phyloP scores from a whole-genome alignment of 2,329 filamentous ascomycete species.

The Scedosporium minutisporum region DNA sequence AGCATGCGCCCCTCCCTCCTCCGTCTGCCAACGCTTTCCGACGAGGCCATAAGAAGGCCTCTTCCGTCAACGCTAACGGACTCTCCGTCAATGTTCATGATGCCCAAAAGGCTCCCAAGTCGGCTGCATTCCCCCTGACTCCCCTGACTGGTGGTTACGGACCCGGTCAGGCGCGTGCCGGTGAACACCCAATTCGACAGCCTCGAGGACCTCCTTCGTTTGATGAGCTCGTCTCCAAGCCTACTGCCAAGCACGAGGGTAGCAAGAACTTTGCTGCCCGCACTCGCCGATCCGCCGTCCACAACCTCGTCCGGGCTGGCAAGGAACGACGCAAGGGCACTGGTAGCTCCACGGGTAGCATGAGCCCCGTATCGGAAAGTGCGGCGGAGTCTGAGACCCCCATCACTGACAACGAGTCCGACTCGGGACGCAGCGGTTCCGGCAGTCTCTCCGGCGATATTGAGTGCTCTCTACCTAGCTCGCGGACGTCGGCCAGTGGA shows the following conservation, averaged over 20 bases:
- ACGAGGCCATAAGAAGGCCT: conserved; percentile 87
- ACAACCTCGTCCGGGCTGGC: conserved; percentile 84
- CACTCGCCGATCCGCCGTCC: conserved; percentile 81
- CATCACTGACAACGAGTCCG: conserved; percentile 64
- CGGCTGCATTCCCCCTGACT: conserved; percentile 68
- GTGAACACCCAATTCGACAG: conserved; percentile 89
- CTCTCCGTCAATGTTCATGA: conserved; percentile 35
- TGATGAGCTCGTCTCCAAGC: conserved; percentile 82
- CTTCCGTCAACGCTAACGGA: conserved; percentile 50
- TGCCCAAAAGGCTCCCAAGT: conserved; percentile 60
- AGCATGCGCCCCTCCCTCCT: conserved; percentile 64
- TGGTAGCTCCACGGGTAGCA: conserved; percentile 62
- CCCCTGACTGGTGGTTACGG: conserved; percentile 80
- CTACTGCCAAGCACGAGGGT: conserved; percentile 85
- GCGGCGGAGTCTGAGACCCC: conserved; percentile 58
- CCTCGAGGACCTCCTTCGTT: conserved; percentile 84
- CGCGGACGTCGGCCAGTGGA: conserved; percentile 65
- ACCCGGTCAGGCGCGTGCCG: conserved; percentile 83
- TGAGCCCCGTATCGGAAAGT: conserved; percentile 82
- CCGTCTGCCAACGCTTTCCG: conserved; percentile 89
- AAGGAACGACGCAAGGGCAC: conserved; percentile 75
- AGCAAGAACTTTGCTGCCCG: conserved; percentile 96
- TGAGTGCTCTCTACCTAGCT: conserved; percentile 59
- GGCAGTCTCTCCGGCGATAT: conserved; percentile 71
- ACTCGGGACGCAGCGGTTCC: conserved; percentile 62